These are phyloP conservation scores for Kuraishia piskuri DNA, from an alignment of 805 yeast genomes.

Conservation along the genomic window DNA sequence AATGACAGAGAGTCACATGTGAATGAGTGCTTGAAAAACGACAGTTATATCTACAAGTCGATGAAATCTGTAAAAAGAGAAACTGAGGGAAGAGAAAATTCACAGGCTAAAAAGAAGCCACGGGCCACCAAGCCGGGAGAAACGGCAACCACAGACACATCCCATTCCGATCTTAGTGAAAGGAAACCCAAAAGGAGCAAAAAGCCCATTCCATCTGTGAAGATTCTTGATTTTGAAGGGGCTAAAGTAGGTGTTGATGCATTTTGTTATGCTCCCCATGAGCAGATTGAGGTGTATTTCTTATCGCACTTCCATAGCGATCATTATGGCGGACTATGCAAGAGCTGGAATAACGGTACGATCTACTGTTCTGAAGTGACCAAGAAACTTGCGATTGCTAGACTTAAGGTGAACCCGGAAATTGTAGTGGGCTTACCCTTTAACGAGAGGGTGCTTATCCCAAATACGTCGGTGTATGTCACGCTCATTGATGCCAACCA, in stretches of 20 bases:
- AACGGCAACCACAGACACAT: conserved; percentile 5
- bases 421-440: conserved; percentile 32
- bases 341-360: conserved; percentile 64
- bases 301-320: conserved; percentile 88
- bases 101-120: not conserved
- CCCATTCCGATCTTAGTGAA: too few species aligned
- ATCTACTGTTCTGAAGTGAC: conserved; percentile 74
- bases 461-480: conserved; percentile 39
- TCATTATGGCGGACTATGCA: conserved; percentile 82
- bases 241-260: conserved; percentile 57
- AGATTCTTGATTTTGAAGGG: conserved; percentile 35
- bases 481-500: conserved; percentile 81
- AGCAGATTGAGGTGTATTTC: conserved; percentile 42
- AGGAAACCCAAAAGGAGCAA: conserved; percentile 14
- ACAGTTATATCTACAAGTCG: conserved; percentile 16
- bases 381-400: conserved; percentile 40
- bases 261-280: conserved; percentile 40
- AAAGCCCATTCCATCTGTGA: conserved; percentile 43
- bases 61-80: conserved; percentile 7
- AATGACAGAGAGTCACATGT: conserved; percentile 45
- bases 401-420: conserved; percentile 45
- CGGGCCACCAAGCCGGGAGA: conserved; percentile 5
- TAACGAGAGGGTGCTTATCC: conserved; percentile 28
- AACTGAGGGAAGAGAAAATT: conserved; percentile 3
- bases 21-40: conserved; percentile 35